Evolutionary conservation across 1,139 yeast species (phyloP), one percentile per base, ranked within the genome.

Genomic region (Yamadazyma epiphylla): DNA sequence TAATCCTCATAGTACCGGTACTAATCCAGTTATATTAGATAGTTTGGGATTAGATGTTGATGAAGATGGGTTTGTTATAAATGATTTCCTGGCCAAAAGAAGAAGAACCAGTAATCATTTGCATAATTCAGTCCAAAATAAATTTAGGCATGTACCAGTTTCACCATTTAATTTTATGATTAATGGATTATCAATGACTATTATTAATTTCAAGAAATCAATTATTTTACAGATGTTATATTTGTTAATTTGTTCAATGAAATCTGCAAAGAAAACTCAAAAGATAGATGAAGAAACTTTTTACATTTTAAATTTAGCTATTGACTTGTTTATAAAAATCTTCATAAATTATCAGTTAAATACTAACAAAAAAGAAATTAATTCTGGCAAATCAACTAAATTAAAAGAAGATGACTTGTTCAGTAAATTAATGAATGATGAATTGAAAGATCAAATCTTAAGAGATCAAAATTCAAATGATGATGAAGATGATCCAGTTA

Each of bases 1-100:
- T 22, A 39, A 50, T 20, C 44, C 49, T 12, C 53, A 27, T 39
- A 41, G 46, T 19, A 43, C 46, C 1, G 48, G 48, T 15, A 43
- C 58, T 5, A 53, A 53, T 33, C 48, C 55, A 9, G 54, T 52
- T 1, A 57, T 57, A 5, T 48, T 58, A 49, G 59, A 51, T 32
- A 55, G 59, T 36, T 49, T 57, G 29, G 64, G 61, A 12, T 37
- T 59, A 16, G 63, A 58, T 41, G 60, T 58, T 9, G 74, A 67
- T 39, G 73, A 67, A 30, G 73, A 68, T 41, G 74, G 74, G 11
- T 66, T 66, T 46, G 69, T 68, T 2, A 66, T 68, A 10, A 68
- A 68, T 39, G 74, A 67, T 43, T 67, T 67, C 36, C 60, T 66
- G 10, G 70, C 61, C 4, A 67, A 66, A 38, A 45, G 71, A 37